phyloP scores from a whole-genome alignment of 73 alveolate species.

The Uronychia setigera region DNA sequence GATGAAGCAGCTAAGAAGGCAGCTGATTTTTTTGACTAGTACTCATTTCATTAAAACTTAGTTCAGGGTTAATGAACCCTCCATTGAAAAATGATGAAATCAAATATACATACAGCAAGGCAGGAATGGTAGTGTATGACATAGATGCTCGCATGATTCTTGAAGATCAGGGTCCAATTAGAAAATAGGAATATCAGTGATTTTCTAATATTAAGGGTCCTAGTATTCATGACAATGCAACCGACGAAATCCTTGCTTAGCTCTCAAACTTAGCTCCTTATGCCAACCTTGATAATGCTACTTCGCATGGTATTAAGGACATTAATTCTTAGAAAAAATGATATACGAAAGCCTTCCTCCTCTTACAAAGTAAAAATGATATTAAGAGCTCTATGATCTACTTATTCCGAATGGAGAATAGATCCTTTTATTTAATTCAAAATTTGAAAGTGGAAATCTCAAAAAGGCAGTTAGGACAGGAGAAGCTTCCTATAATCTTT shows the following conservation, averaged over 20 bases:
- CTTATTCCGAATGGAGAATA: constrained; percentile 48
- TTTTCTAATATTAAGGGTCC: constrained; percentile 4
- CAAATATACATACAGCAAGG: constrained; percentile 14
- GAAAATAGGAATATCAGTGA: neutral
- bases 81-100: neutral
- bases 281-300: constrained; percentile 31
- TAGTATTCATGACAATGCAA: neutral
- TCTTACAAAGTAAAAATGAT: constrained; percentile 6
- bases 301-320: neutral
- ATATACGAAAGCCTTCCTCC: constrained; percentile 29
- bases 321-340: constrained; percentile 11
- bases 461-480: constrained; percentile 35
- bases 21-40: constrained; percentile 5
- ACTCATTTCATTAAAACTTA: too few species aligned
- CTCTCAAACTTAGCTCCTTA: constrained; percentile 34
- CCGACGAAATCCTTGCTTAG: constrained; percentile 7
- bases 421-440: constrained; percentile 67
- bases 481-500: constrained; percentile 64
- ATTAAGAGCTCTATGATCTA: constrained; percentile 1
- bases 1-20: constrained; percentile 1
- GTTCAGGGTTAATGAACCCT: neutral
- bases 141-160: constrained; percentile 19
- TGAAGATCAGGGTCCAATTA: constrained; percentile 6
- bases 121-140: constrained; percentile 52
- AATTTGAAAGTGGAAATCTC: constrained; percentile 86